Evolutionary conservation across 1,284 basidiomycete species (phyloP).

Genomic region (Cronartium ribicola): DNA sequence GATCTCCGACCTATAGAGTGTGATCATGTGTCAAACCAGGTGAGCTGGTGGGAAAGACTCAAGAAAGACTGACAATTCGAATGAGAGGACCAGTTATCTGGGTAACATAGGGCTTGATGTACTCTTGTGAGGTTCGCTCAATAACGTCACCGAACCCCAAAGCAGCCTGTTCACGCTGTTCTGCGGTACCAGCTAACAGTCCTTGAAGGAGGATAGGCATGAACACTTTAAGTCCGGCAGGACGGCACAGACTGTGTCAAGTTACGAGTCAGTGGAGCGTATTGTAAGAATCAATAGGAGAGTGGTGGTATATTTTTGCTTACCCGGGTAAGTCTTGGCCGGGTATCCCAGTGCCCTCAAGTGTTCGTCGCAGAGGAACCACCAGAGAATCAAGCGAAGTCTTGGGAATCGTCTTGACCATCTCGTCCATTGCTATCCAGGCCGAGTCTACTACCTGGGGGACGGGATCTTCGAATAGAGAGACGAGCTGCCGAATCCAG

Average conservation of each 20-base stretch:
- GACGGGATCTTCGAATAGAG: slow-evolving; percentile 74
- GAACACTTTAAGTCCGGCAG: slow-evolving; percentile 81
- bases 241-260: slow-evolving; percentile 71
- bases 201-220: slow-evolving; percentile 53
- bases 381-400: slow-evolving; percentile 85
- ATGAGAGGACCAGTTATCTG: slow-evolving; percentile 95
- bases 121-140: slow-evolving; percentile 76
- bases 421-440: slow-evolving; percentile 75
- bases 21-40: not conserved
- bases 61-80: slow-evolving; percentile 40
- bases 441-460: slow-evolving; percentile 73
- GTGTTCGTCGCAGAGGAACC: slow-evolving; percentile 77
- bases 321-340: slow-evolving; percentile 63
- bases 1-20: slow-evolving; percentile 44
- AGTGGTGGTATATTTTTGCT: not conserved
- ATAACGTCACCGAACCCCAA: slow-evolving; percentile 92
- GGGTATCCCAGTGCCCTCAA: slow-evolving; percentile 77
- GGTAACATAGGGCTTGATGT: slow-evolving; percentile 94
- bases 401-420: slow-evolving; percentile 86
- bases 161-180: slow-evolving; percentile 77
- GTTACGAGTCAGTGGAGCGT: slow-evolving; percentile 13
- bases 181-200: slow-evolving; percentile 52
- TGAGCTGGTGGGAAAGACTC: not conserved
- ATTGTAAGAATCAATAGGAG: not conserved
- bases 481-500: slow-evolving; percentile 89